Percentiles rank a stretch among this genome's conserved stretches.
phyloP scores from a whole-genome alignment of 441 rosid genomes.

The Flueggea neowawraea region DNA sequence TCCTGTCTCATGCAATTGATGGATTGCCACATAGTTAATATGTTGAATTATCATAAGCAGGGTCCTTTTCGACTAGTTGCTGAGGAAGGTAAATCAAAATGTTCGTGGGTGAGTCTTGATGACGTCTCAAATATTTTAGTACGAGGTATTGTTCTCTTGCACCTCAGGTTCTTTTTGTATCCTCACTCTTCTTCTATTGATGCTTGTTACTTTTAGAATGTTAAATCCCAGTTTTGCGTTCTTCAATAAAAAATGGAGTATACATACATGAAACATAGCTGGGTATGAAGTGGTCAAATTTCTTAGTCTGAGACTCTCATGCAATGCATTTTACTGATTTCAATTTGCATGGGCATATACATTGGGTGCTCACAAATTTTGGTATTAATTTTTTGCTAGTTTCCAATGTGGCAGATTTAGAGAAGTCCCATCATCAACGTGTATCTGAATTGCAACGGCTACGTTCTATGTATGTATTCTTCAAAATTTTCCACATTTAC shows the following conservation, averaged over 20 bases:
- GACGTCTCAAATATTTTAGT: slow-evolving; percentile 75
- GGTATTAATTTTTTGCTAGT: no score
- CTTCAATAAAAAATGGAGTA: not conserved
- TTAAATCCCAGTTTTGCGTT: not conserved
- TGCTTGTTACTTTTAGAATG: not conserved
- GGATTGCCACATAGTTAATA: slow-evolving; percentile 9
- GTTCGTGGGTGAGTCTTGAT: slow-evolving; percentile 98
- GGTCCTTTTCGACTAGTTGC: slow-evolving; percentile 96
- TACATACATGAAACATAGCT: no score
- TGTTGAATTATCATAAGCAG: slow-evolving; percentile 37
- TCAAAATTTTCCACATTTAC: not conserved
- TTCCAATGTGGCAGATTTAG: slow-evolving; percentile 56
- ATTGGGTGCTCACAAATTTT: not conserved
- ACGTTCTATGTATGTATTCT: slow-evolving; percentile 76
- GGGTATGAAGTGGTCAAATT: no score
- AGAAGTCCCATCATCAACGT: slow-evolving; percentile 87
- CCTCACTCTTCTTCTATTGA: not conserved
- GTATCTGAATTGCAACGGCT: slow-evolving; percentile 92
- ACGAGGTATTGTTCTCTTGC: slow-evolving; percentile 50
- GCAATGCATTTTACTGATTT: not conserved
- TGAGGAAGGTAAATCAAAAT: slow-evolving; percentile 98
- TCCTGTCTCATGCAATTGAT: not conserved
- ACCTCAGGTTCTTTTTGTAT: slow-evolving; percentile 4
- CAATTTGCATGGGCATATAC: slow-evolving; percentile 6
- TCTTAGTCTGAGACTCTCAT: no score